phyloP scores from a whole-genome alignment of 495 filamentous ascomycete species.

The Penicillium subrubescens region DNA sequence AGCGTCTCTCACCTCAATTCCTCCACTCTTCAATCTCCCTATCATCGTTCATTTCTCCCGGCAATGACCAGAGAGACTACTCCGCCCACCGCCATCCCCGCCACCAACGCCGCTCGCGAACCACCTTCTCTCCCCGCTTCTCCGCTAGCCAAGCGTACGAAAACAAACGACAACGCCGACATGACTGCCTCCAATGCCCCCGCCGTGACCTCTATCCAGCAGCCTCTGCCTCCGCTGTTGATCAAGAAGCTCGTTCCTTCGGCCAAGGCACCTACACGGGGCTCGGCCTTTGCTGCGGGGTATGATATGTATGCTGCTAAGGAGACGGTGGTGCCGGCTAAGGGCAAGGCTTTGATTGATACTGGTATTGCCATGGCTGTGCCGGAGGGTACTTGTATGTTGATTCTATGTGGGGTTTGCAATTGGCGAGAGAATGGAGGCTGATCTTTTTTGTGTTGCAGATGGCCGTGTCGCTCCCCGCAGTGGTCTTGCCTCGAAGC shows the following conservation, averaged over 20 bases:
- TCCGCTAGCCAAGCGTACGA: conserved; percentile 67
- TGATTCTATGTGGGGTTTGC: background rate
- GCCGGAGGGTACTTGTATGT: conserved; percentile 81
- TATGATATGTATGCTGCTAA: conserved; percentile 87
- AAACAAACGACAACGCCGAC: conserved; percentile 34
- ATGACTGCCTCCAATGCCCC: conserved; percentile 31
- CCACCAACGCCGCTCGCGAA: conserved; percentile 38
- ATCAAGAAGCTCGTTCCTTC: conserved; percentile 82
- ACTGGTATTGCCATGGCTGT: conserved; percentile 90
- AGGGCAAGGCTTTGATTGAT: conserved; percentile 83
- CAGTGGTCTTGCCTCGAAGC: conserved; percentile 86
- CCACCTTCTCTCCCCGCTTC: conserved; percentile 61
- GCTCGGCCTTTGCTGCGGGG: conserved; percentile 85
- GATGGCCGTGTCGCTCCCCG: conserved; percentile 92
- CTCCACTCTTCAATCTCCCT: background rate
- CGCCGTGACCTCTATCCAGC: conserved; percentile 41
- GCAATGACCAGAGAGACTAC: conserved; percentile 59
- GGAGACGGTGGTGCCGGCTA: conserved; percentile 71
- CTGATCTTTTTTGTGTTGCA: conserved; percentile 31
- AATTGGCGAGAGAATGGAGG: background rate
- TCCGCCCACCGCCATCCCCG: conserved; percentile 31
- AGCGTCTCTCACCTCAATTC: background rate
- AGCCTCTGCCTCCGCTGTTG: conserved; percentile 61
- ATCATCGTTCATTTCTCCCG: background rate
- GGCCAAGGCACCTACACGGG: conserved; percentile 79